phyloP scores from a whole-genome alignment of 2,329 filamentous ascomycete genomes.

The Cytospora mali region DNA sequence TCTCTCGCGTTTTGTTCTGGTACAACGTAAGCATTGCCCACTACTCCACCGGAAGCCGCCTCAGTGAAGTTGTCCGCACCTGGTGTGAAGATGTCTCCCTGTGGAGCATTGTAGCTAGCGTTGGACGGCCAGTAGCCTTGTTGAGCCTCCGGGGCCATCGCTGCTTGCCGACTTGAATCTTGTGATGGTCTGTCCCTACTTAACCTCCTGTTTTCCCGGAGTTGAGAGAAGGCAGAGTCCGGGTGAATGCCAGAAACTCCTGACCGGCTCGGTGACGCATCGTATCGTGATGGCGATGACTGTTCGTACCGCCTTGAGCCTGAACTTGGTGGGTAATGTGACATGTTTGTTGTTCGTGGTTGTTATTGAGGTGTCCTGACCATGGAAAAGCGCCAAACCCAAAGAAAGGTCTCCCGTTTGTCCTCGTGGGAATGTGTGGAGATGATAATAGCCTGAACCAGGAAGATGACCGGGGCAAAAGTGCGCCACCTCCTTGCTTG shows the following conservation, averaged over 20 bases:
- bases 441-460: too few relatives aligned
- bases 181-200: constrained; percentile 33
- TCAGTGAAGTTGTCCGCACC: constrained; percentile 70
- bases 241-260: constrained; percentile 38
- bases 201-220: constrained; percentile 40
- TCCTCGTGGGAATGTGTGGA: constrained; percentile 30
- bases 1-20: constrained; percentile 66
- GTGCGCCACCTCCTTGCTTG: background rate
- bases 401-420: constrained; percentile 30
- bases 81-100: constrained; percentile 53
- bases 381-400: constrained; percentile 3
- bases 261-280: constrained; percentile 19
- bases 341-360: constrained; percentile 17
- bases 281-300: constrained; percentile 8
- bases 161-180: constrained; percentile 29
- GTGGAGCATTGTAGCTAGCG: constrained; percentile 33
- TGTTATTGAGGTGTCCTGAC: constrained; percentile 4
- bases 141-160: constrained; percentile 31
- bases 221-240: constrained; percentile 41
- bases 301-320: constrained; percentile 19
- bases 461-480: too few relatives aligned
- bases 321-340: constrained; percentile 10
- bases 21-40: constrained; percentile 67
- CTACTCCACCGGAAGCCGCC: constrained; percentile 65
- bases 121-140: constrained; percentile 33